Conservation (phyloP, 345 rosid genomes). For the Eucalyptus victrix region DNA sequence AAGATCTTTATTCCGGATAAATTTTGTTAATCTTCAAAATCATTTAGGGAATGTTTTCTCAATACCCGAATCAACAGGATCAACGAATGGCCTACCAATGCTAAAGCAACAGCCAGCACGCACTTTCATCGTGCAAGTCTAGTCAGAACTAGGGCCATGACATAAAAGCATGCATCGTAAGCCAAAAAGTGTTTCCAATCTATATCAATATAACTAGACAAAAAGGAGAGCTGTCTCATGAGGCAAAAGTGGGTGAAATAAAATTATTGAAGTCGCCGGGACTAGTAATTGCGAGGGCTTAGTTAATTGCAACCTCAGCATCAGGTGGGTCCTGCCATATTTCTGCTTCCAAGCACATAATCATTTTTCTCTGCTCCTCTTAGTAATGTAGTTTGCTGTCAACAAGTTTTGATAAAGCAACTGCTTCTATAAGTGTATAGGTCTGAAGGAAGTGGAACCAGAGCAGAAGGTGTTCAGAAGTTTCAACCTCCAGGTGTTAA, state of each 20-base stretch:
- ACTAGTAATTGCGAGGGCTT: not conserved
- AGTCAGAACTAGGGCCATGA: not conserved
- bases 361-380: not conserved
- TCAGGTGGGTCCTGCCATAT: constrained; percentile 25
- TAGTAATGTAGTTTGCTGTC: not conserved
- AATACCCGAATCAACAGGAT: not conserved
- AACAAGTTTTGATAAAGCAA: not conserved
- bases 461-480: not conserved
- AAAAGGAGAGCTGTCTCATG: not conserved
- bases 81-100: not conserved
- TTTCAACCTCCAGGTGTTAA: not conserved
- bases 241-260: not conserved
- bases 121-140: not conserved
- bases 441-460: not conserved
- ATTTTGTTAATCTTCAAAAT: too few species aligned
- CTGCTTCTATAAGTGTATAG: not conserved
- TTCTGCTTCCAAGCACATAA: not conserved
- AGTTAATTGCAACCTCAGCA: constrained; percentile 40
- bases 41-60: too few species aligned
- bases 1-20: too few species aligned
- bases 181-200: not conserved
- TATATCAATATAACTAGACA: too few species aligned
- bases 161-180: not conserved
- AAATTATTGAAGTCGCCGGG: not conserved
- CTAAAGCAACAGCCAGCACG: not conserved